Evolutionary conservation across 306 rosid species (phyloP).

Genomic region (Cercis canadensis): DNA sequence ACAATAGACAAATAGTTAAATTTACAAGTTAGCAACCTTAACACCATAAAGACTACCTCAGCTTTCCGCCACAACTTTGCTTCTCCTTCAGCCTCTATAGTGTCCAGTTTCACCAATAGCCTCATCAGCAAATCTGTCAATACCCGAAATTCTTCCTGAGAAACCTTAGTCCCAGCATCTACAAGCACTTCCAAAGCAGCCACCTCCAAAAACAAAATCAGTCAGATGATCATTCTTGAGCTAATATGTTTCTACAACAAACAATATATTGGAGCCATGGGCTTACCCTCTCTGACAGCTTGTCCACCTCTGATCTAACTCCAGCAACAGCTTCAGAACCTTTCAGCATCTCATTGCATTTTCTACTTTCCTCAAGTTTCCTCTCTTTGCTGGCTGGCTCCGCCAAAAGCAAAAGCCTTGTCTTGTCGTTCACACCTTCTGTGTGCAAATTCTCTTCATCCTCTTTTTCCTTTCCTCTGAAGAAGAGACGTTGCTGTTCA

Average conservation of each 20-base stretch:
- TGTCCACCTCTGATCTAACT: constrained; percentile 79
- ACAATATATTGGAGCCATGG: constrained; percentile 1
- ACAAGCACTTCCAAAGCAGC: constrained; percentile 65
- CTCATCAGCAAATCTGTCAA: constrained; percentile 83
- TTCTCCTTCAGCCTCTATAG: constrained; percentile 88
- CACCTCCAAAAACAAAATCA: constrained; percentile 56
- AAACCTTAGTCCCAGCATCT: constrained; percentile 61
- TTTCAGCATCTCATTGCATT: constrained; percentile 53
- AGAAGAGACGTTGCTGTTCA: constrained; percentile 73
- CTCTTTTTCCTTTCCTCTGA: constrained; percentile 82
- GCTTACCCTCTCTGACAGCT: constrained; percentile 76
- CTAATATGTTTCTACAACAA: constrained; percentile 16
- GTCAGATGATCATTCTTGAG: constrained; percentile 23
- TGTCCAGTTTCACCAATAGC: constrained; percentile 82
- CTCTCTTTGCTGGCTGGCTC: constrained; percentile 55
- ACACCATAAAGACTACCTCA: constrained; percentile 63
- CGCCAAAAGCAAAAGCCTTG: constrained; percentile 75
- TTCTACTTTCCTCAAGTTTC: constrained; percentile 61
- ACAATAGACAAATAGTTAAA: not conserved
- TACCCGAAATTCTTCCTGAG: constrained; percentile 70
- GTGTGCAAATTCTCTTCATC: constrained; percentile 68
- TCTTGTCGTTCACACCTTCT: constrained; percentile 80
- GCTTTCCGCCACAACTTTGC: constrained; percentile 79
- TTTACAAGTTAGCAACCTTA: constrained; percentile 21
- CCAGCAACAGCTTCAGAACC: constrained; percentile 66